Evolutionary conservation across 139 green algal genomes (phyloP).

Genomic region (Tetraselmis striata): DNA sequence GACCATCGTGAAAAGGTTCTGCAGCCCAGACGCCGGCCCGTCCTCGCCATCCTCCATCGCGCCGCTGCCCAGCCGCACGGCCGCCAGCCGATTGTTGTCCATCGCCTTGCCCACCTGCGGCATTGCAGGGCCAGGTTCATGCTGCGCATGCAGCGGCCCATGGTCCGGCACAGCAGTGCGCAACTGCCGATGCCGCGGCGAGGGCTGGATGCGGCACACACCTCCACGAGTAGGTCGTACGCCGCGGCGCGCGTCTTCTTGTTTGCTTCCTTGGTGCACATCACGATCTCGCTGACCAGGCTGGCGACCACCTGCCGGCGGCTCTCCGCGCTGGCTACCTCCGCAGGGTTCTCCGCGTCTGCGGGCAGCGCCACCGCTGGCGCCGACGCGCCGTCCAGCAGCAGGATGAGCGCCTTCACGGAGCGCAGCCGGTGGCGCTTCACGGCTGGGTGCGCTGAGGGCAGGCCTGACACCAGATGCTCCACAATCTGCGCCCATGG

Average conservation of each 20-base stretch:
- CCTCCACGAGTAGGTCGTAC: slow-evolving; percentile 79
- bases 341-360: background rate
- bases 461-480: background rate
- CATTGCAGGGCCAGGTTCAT: no score
- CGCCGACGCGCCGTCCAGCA: slow-evolving; percentile 17
- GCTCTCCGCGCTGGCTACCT: background rate
- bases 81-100: slow-evolving; percentile 1
- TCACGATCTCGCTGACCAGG: slow-evolving; percentile 84
- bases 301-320: slow-evolving; percentile 24
- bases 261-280: slow-evolving; percentile 93
- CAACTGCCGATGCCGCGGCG: no score
- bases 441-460: slow-evolving; percentile 47
- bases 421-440: slow-evolving; percentile 75
- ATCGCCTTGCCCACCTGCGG: slow-evolving; percentile 2
- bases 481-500: background rate
- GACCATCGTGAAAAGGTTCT: slow-evolving; percentile 69
- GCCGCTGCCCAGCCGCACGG: slow-evolving; percentile 35
- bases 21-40: slow-evolving; percentile 26
- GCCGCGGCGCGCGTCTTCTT: slow-evolving; percentile 70
- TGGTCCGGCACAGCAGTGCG: no score
- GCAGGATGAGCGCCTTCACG: slow-evolving; percentile 38
- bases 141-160: no score
- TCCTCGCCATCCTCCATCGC: slow-evolving; percentile 2
- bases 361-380: background rate
- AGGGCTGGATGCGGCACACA: no score